A percentile compares a stretch with the other conserved stretches of the same genome.
Evolutionary conservation across 495 filamentous ascomycete genomes (phyloP).

Genomic region (Penicillium arizonense): DNA sequence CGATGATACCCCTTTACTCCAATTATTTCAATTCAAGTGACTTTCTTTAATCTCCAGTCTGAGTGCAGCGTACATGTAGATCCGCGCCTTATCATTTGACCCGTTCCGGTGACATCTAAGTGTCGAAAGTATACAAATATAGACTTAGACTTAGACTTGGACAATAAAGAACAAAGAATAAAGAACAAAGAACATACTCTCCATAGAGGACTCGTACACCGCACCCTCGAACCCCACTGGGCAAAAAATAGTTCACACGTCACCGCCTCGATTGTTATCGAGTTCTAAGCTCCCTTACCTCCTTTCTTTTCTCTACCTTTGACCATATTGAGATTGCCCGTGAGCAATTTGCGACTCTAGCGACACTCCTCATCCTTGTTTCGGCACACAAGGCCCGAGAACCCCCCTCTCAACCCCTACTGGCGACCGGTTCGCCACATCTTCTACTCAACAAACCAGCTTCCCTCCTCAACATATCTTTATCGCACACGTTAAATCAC

Average conservation of each 20-base stretch:
- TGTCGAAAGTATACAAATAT: too few species aligned
- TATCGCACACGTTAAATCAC: not conserved
- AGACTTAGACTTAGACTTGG: too few species aligned
- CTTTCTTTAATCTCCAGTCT: too few species aligned
- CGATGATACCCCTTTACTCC: not conserved
- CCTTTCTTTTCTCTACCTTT: not conserved
- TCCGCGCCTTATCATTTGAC: too few species aligned
- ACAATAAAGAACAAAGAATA: too few species aligned
- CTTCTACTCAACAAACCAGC: constrained; percentile 4
- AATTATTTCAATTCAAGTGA: too few species aligned
- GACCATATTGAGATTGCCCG: too few species aligned
- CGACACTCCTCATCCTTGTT: not conserved
- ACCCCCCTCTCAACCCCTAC: constrained; percentile 19
- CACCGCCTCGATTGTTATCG: constrained; percentile 28
- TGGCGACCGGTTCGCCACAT: not conserved
- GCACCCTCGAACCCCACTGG: constrained; percentile 2
- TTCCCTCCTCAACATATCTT: not conserved
- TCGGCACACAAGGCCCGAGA: constrained; percentile 1
- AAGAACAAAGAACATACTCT: not conserved
- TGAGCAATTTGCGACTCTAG: too few species aligned
- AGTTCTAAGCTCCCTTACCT: not conserved
- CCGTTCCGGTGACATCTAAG: too few species aligned
- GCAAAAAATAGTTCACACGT: constrained; percentile 27
- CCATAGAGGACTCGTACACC: not conserved
- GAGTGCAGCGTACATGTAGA: too few species aligned